A percentile compares a stretch with the other conserved stretches of the same genome.
Evolutionary conservation across 176 grass and related monocot species (phyloP).

Genomic region (Calamus simplicifolius): DNA sequence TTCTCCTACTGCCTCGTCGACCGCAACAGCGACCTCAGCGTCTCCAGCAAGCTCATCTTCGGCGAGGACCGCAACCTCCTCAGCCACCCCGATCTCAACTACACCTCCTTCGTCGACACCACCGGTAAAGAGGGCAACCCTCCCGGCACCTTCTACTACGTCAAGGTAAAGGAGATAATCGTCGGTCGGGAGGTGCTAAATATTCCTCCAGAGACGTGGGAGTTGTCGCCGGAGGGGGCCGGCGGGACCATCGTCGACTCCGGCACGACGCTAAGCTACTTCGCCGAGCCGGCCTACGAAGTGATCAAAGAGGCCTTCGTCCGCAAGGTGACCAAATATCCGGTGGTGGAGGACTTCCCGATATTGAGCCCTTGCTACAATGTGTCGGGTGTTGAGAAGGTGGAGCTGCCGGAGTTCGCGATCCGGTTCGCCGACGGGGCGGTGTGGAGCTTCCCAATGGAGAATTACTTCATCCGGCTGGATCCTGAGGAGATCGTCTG

Average conservation of each 20-base stretch:
- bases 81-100: slow-evolving; percentile 46
- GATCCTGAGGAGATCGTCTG: slow-evolving; percentile 61
- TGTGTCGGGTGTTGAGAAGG: slow-evolving; percentile 42
- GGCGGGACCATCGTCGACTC: slow-evolving; percentile 94
- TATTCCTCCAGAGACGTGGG: slow-evolving; percentile 32
- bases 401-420: slow-evolving; percentile 64
- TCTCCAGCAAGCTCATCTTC: slow-evolving; percentile 76
- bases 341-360: slow-evolving; percentile 41
- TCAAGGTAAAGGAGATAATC: slow-evolving; percentile 41
- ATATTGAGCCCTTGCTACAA: slow-evolving; percentile 88
- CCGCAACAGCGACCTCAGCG: slow-evolving; percentile 58
- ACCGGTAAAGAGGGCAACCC: neutral
- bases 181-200: slow-evolving; percentile 45
- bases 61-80: slow-evolving; percentile 45
- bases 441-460: slow-evolving; percentile 68
- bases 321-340: slow-evolving; percentile 38
- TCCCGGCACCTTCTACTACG: slow-evolving; percentile 87
- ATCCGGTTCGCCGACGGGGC: slow-evolving; percentile 67
- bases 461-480: slow-evolving; percentile 90
- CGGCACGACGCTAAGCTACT: slow-evolving; percentile 93
- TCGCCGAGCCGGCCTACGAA: slow-evolving; percentile 64
- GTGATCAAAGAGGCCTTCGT: slow-evolving; percentile 60
- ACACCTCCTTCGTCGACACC: slow-evolving; percentile 55
- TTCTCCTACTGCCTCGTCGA: slow-evolving; percentile 99
- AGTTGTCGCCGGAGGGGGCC: slow-evolving; percentile 33